A percentile compares a stretch with the other conserved stretches of the same genome.
phyloP scores from a whole-genome alignment of 495 filamentous ascomycete genomes.

The Neurospora sublineolata region DNA sequence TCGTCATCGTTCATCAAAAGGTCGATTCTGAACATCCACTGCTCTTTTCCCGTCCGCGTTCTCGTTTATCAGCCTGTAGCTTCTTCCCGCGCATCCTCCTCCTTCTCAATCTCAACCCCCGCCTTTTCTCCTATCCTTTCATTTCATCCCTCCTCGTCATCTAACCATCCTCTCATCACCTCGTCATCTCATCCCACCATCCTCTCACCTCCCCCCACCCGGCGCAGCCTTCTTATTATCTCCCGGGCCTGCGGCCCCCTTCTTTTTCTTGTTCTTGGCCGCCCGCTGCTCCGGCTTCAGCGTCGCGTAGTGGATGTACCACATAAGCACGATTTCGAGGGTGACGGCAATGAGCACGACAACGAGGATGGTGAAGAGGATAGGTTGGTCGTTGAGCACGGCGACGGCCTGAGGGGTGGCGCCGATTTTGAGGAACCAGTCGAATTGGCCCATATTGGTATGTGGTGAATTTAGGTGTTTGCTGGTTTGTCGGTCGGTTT shows the following conservation, averaged over 20 bases:
- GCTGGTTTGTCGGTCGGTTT: neutral
- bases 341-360: conserved; percentile 33
- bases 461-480: neutral
- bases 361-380: conserved; percentile 39
- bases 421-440: conserved; percentile 36
- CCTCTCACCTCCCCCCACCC: neutral
- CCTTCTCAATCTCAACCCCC: too few relatives aligned
- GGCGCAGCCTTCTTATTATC: conserved; percentile 6
- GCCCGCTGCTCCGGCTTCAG: conserved; percentile 40
- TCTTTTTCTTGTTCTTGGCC: conserved; percentile 33
- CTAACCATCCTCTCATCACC: neutral
- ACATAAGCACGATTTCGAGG: conserved; percentile 30
- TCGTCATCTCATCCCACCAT: neutral
- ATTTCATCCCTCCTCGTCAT: neutral
- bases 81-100: neutral
- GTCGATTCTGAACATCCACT: neutral
- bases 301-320: conserved; percentile 41
- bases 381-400: conserved; percentile 42
- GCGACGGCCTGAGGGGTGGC: conserved; percentile 38
- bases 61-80: neutral
- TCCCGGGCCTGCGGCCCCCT: conserved; percentile 18
- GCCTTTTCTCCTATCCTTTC: neutral
- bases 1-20: neutral
- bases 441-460: conserved; percentile 33
- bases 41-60: neutral